These are phyloP conservation scores for Phytophthora megakarya DNA, from an alignment of 352 stramenopile genomes.

Conservation along the genomic window DNA sequence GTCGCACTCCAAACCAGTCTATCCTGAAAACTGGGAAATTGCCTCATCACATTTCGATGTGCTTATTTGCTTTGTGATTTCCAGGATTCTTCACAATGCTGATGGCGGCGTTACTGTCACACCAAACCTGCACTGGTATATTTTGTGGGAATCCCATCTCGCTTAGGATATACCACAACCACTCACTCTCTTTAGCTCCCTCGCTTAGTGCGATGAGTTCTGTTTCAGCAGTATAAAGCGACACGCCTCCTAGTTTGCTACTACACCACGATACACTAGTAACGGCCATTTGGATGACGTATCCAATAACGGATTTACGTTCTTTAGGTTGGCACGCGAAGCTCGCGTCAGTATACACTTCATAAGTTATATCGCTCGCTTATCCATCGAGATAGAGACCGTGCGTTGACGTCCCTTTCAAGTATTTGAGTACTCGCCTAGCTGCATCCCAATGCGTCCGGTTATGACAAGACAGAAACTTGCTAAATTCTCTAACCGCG, in stretches of 20 bases:
- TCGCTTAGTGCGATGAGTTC: no score
- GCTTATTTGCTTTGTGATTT: no score
- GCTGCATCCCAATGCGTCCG: constrained; percentile 25
- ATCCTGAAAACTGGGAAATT: no score
- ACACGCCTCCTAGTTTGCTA: no score
- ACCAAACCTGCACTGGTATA: constrained; percentile 21
- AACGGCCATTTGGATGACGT: not conserved
- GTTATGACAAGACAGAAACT: constrained; percentile 36
- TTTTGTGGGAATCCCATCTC: constrained; percentile 13
- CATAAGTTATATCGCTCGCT: not conserved
- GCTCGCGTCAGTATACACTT: not conserved
- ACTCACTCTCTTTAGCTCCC: no score
- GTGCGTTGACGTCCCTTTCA: constrained; percentile 19
- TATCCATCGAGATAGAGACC: constrained; percentile 5
- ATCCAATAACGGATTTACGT: constrained; percentile 6
- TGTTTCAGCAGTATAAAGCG: no score
- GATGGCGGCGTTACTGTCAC: constrained; percentile 27
- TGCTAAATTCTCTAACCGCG: constrained; percentile 31
- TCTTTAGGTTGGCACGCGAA: constrained; percentile 1
- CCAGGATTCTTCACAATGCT: constrained; percentile 24
- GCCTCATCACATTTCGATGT: no score
- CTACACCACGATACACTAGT: no score
- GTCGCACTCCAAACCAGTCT: no score
- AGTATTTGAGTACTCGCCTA: constrained; percentile 26
- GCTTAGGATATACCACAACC: no score